These are phyloP conservation scores for Eucalyptus virginea DNA, from an alignment of 345 rosid species.

Conservation along the genomic window DNA sequence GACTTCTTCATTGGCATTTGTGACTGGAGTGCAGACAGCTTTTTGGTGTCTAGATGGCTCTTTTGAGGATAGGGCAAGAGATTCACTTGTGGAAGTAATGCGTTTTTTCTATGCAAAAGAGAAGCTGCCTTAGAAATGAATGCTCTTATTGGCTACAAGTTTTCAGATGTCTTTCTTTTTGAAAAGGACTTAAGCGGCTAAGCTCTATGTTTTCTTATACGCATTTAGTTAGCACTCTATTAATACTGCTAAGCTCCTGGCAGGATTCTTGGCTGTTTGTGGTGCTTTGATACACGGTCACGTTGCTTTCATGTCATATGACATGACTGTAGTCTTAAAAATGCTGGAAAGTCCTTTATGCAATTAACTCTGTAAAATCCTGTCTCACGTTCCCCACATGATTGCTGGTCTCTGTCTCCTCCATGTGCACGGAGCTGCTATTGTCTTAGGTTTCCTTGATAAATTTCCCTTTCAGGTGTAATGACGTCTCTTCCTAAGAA, in stretches of 20 bases:
- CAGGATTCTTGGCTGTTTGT: too few relatives aligned
- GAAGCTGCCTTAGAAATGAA: conserved; percentile 4
- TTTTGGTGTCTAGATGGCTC: background rate
- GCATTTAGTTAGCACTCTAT: too few relatives aligned
- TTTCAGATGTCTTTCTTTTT: conserved; percentile 10
- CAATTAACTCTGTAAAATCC: conserved; percentile 2
- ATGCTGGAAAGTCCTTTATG: conserved; percentile 1
- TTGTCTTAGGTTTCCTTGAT: background rate
- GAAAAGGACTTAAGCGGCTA: background rate
- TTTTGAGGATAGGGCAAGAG: background rate
- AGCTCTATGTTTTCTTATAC: too few relatives aligned
- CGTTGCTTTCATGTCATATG: conserved; percentile 16
- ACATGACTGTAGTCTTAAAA: conserved; percentile 9
- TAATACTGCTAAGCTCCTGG: too few relatives aligned
- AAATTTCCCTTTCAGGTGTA: background rate
- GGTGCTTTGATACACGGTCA: too few relatives aligned
- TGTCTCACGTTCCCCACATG: background rate
- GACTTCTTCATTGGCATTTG: background rate
- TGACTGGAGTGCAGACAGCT: background rate
- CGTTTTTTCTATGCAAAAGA: background rate
- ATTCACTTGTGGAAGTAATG: background rate
- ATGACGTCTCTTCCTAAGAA: background rate
- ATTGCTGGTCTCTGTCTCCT: background rate
- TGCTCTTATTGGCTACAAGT: conserved; percentile 12
- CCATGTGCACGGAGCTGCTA: background rate